Conservation (phyloP, 352 stramenopile genomes). For the Globisporangium spinosum region DNA sequence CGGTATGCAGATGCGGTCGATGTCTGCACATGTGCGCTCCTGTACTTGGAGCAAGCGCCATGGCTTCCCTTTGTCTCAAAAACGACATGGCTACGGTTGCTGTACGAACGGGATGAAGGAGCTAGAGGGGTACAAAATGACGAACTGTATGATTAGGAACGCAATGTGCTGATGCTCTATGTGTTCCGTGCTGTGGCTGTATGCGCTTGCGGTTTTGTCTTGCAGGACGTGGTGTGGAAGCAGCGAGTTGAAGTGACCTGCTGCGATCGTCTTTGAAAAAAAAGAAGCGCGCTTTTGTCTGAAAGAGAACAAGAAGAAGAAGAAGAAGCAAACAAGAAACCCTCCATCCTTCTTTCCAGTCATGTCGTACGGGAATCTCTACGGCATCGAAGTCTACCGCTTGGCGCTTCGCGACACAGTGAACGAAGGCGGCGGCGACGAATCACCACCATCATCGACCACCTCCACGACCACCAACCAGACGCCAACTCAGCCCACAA, state of each 20-base stretch:
- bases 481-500: background rate
- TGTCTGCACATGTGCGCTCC: background rate
- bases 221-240: background rate
- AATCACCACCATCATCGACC: background rate
- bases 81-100: background rate
- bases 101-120: background rate
- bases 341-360: background rate
- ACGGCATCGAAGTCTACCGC: slow-evolving; percentile 62
- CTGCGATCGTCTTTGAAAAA: background rate
- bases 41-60: background rate
- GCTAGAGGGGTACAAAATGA: background rate
- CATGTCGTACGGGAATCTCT: slow-evolving; percentile 21
- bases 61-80: background rate
- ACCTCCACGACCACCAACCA: background rate
- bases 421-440: slow-evolving; percentile 49
- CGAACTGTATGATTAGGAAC: background rate
- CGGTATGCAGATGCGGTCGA: background rate
- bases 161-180: background rate
- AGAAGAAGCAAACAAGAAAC: background rate
- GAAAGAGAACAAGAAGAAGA: background rate
- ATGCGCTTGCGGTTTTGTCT: background rate
- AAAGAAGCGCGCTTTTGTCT: background rate
- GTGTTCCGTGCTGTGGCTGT: background rate
- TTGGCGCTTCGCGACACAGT: slow-evolving; percentile 61
- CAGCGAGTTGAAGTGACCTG: slow-evolving; percentile 5